phyloP scores from a whole-genome alignment of 495 filamentous ascomycete genomes.

The Xylaria nigripes region DNA sequence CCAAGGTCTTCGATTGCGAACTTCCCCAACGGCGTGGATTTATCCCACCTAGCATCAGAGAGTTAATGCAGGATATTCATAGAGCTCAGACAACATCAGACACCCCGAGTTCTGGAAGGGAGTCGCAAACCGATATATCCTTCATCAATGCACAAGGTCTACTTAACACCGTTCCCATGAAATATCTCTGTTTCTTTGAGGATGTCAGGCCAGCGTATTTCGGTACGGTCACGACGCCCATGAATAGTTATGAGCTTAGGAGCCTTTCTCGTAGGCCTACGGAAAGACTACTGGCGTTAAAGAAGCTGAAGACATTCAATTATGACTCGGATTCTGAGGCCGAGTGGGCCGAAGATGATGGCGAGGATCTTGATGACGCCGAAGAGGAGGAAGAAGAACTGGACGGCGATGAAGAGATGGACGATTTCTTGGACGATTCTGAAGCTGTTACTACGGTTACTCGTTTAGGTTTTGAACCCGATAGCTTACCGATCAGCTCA shows the following conservation, averaged over 20 bases:
- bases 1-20: slow-evolving; percentile 54
- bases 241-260: slow-evolving; percentile 32
- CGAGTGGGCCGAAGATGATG: slow-evolving; percentile 85
- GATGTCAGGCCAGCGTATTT: slow-evolving; percentile 88
- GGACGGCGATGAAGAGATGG: slow-evolving; percentile 59
- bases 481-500: slow-evolving; percentile 65
- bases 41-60: slow-evolving; percentile 46
- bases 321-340: slow-evolving; percentile 97
- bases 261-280: slow-evolving; percentile 66
- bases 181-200: slow-evolving; percentile 72
- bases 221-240: slow-evolving; percentile 64
- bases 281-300: slow-evolving; percentile 54
- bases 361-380: slow-evolving; percentile 64
- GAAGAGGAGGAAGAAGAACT: slow-evolving; percentile 69
- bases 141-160: slow-evolving; percentile 39
- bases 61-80: slow-evolving; percentile 50
- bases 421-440: slow-evolving; percentile 70
- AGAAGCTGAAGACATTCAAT: too few species aligned
- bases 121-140: slow-evolving; percentile 41
- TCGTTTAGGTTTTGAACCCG: slow-evolving; percentile 43
- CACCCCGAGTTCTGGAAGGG: slow-evolving; percentile 13
- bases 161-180: slow-evolving; percentile 59
- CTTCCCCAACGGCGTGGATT: slow-evolving; percentile 44
- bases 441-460: slow-evolving; percentile 32
- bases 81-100: slow-evolving; percentile 20